phyloP scores from a whole-genome alignment of 176 grass and related monocot species.

The Stipa capillata region DNA sequence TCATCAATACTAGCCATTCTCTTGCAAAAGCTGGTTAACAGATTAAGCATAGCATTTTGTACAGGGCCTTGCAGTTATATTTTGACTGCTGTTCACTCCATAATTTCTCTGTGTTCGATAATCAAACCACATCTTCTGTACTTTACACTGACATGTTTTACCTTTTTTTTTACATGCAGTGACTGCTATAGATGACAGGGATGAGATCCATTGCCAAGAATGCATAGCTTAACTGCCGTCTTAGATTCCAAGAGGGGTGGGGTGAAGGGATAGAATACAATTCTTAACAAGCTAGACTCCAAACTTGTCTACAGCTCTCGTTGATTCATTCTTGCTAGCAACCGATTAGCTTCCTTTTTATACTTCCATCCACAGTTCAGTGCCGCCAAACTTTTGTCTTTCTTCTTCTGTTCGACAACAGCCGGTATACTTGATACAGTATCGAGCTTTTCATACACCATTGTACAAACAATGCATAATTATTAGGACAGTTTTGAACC shows the following conservation, averaged over 20 bases:
- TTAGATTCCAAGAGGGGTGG: conserved; percentile 5
- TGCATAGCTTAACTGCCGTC: conserved; percentile 21
- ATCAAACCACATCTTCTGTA: not conserved
- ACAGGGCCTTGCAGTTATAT: not conserved
- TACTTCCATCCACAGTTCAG: conserved; percentile 3
- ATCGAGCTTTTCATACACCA: conserved; percentile 20
- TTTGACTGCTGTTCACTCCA: not conserved
- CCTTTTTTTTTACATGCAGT: conserved; percentile 30
- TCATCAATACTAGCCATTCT: not conserved
- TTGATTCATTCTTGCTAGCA: conserved; percentile 28
- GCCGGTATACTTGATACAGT: conserved; percentile 12
- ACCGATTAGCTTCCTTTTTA: conserved; percentile 23
- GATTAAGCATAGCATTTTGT: conserved; percentile 5
- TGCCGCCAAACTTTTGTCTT: conserved; percentile 5
- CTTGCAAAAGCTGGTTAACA: not conserved
- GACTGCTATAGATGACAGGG: not conserved
- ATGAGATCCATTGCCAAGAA: not conserved
- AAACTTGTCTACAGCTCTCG: not conserved
- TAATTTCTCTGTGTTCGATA: not conserved
- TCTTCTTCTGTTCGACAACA: not conserved
- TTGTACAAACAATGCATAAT: conserved; percentile 28
- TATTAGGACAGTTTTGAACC: conserved; percentile 2
- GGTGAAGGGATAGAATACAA: conserved; percentile 29
- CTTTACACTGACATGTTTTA: conserved; percentile 18
- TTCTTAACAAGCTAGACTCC: conserved; percentile 18